A percentile compares a stretch with the other conserved stretches of the same genome.
These are phyloP conservation scores for Sonneratia caseolaris DNA, from an alignment of 345 rosid species.

Conservation along the genomic window DNA sequence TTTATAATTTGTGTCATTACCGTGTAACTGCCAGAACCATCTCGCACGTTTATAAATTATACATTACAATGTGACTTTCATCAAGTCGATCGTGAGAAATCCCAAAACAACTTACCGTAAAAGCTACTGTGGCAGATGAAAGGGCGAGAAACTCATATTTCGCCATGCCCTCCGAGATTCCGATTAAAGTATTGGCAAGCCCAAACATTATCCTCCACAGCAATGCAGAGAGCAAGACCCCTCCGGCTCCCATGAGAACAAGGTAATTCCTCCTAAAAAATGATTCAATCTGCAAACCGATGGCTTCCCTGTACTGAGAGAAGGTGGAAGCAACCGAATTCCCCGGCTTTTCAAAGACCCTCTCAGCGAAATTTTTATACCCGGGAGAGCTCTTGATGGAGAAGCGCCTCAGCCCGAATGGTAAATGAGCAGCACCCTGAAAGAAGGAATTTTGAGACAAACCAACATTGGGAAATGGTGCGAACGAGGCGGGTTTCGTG, in stretches of 20 bases:
- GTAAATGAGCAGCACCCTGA: not conserved
- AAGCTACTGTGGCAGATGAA: slow-evolving; percentile 79
- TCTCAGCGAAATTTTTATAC: slow-evolving; percentile 32
- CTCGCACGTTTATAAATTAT: not conserved
- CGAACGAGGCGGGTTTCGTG: slow-evolving; percentile 1
- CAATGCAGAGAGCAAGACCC: slow-evolving; percentile 47
- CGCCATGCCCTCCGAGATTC: slow-evolving; percentile 86
- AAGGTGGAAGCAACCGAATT: slow-evolving; percentile 39
- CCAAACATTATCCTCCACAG: slow-evolving; percentile 91
- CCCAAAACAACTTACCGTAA: slow-evolving; percentile 46
- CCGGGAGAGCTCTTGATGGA: slow-evolving; percentile 26
- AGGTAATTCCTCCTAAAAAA: slow-evolving; percentile 61
- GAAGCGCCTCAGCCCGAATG: slow-evolving; percentile 35
- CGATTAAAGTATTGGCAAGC: slow-evolving; percentile 68
- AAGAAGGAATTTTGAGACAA: not conserved
- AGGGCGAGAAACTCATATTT: slow-evolving; percentile 91
- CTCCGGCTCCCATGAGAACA: slow-evolving; percentile 60
- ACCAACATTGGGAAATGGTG: slow-evolving; percentile 1
- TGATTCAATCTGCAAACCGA: slow-evolving; percentile 74
- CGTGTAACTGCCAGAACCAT: not conserved
- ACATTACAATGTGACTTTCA: not conserved
- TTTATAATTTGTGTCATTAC: not conserved
- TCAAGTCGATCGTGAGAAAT: not conserved
- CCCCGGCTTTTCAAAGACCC: slow-evolving; percentile 47
- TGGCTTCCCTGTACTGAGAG: slow-evolving; percentile 50